Base-by-base conservation (phyloP, 345 rosid genomes). In the Mercurialis annua region DNA sequence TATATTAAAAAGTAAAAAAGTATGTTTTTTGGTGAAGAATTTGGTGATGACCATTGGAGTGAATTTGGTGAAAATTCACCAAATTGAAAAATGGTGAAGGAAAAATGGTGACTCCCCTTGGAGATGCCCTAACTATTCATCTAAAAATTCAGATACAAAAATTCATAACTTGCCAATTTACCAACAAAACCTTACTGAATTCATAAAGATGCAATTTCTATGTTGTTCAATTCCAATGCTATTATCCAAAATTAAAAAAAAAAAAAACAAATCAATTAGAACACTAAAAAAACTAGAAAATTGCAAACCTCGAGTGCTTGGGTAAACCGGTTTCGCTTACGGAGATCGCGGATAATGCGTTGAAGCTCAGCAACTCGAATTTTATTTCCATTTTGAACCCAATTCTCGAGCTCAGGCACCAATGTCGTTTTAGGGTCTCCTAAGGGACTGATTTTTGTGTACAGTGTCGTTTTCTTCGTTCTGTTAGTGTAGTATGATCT, bases 271-370 rank as follows among this genome's bases (percentile, higher is more conserved):
- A 20, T 68, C 52, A 51, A 33, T 2, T n/a, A 0, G 33, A 74
- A 38, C 26, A 16, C 20, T 30, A 16, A 17, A 17, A 24, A 49
- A 42, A 26, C 4, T 3, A 10, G 27, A 21, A 33, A 29, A 43
- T 10, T 14, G 2, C 81, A 51, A 54, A 88, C 94, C 97, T 92
- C 85, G 24, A 92, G 90, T 31, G 98, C 93, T 52, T 92, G 98
- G 68, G 76, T 50, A 81, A 79, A 92, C 49, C 98, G 90, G 65
- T 82, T 86, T 56, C 96, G 84, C 78, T 79, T 74, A 56, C 97
- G 96, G 60, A 90, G 84, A 52, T 92, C 97, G n/a, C 75, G 91
- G 62, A 92, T 73, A 46, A 92, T 84, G 51, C 93, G 96, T 66
- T 88, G 85, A 71, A 92, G 85, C 86, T 90, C 98, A 0, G 80